Evolutionary conservation across 2,329 filamentous ascomycete genomes (phyloP), one percentile per base, ranked within the genome.

Genomic region (Colletotrichum sp.): DNA sequence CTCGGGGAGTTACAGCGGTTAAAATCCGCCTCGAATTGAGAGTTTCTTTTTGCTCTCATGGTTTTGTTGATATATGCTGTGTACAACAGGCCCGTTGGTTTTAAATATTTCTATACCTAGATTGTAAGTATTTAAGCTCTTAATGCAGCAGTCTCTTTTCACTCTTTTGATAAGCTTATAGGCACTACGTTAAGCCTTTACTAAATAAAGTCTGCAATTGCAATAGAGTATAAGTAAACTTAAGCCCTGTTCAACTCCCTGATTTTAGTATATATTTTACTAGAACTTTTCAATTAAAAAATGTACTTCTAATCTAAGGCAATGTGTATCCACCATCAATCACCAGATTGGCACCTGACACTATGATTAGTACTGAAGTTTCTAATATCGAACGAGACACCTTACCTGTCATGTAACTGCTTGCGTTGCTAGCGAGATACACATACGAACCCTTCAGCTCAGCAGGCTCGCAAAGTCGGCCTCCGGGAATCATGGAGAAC

Each of bases 361-460:
- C 5, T 30, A 6, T 71, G 7, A 52, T 18, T 26, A 58, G 32
- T 1, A 14, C 4, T 12, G 2, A 21, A 16, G 71, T 61, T 3
- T 77, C 65, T 6, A 70, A 78, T 26, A 78, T 74, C 18, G 5
- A 55, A 32, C 5, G 26, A 10, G 32, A 63, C 3, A 14, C 2
- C 21, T 9, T 71, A 81, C 84, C 83, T 13, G 83, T 85, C 84
- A 86, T 84, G 69, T 85, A 85, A 61, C 82, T 84, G 28, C 82
- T 83, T 4, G 84, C 84, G 71, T 84, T 81, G 59, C 84, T 85
- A 3, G 84, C 84, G 21, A 84, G 76, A 64, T 81, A 86, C 4
- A 85, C 89, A 3, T 92, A 93, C 1, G 93, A 92, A 7, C 93
- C 93, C 65, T 93, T 90, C 52, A 76, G 43, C 62, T 77, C 75